Evolutionary conservation across 202 grass and related monocot genomes (phyloP), one percentile per base, ranked within the genome.

Genomic region (Panicum hallii): DNA sequence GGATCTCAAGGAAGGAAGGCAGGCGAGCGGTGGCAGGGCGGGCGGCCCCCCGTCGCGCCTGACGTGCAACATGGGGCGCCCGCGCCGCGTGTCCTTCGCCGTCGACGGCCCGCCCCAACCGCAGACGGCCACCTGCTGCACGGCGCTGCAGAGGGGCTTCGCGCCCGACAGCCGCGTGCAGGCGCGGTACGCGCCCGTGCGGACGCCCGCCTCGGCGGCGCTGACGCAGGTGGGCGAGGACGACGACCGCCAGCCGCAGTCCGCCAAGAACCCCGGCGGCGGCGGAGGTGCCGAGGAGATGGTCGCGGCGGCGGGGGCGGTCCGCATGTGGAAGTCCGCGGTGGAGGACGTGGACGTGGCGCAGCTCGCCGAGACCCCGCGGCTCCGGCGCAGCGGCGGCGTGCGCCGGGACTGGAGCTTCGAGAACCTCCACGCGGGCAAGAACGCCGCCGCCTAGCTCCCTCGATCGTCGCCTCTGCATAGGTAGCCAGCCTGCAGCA

Each of bases 381-480:
- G 77, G 67, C 79, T 97, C 72, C 80, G 82, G 60, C 84, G 94
- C 16, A 93, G 91, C 60, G 63, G 76, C 13, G 94, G 79, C 47
- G 28, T 97, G 16, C 82, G 94, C 4, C 81, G 94, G 82, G 90
- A 97, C 57, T 97, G 91, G 91, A 97, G 91, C 87, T 97, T 97
- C 68, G 89, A 93, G 89, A 85, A 97, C 80, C 61, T 91, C 57
- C 15, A 41, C 49, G 63, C 22, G 10, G 16, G 65, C 11, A 15
- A 73, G 38, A 78, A 83, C 34, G 80, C 86, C 32, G 79, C 86
- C 58, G 86, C 80, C 63, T 60, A 82, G 28, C 42, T 23, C 34
- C 14, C 30, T 66, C 63, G 8, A 22, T 26, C 56, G 36, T 3
- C 36, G 36, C 36, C 56, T 2, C 23, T 8, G 5, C 63, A 3